Conservation (phyloP, 78 protist genomes). For the Creolimax fragrantissima region DNA sequence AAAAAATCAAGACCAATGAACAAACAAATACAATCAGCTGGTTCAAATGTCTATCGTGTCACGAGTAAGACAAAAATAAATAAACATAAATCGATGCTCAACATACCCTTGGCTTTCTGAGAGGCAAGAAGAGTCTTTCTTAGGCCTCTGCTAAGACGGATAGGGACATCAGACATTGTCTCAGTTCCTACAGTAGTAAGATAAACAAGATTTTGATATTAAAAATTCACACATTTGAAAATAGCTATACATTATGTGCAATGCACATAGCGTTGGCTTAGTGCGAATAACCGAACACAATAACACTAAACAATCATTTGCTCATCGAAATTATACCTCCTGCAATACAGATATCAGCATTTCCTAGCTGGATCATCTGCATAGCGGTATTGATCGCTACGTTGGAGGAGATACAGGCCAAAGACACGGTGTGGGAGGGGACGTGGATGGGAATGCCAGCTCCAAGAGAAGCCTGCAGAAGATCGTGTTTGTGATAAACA, state of each 20-base stretch:
- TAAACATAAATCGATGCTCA: too few species aligned
- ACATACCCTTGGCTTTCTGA: not conserved
- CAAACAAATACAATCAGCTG: too few species aligned
- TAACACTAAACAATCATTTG: too few species aligned
- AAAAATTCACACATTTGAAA: too few species aligned
- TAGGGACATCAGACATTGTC: slow-evolving; percentile 48
- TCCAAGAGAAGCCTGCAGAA: slow-evolving; percentile 29
- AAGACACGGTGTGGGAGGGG: slow-evolving; percentile 56
- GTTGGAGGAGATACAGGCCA: slow-evolving; percentile 50
- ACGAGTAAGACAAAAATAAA: too few species aligned
- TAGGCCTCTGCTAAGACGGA: slow-evolving; percentile 19
- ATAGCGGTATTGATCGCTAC: slow-evolving; percentile 17
- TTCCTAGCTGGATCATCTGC: not conserved
- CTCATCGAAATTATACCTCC: too few species aligned
- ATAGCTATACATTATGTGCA: too few species aligned
- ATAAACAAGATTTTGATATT: not conserved
- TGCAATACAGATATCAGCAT: not conserved
- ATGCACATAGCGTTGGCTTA: too few species aligned
- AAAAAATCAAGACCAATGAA: too few species aligned
- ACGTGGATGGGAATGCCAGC: slow-evolving; percentile 37
- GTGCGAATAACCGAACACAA: too few species aligned
- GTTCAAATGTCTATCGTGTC: too few species aligned
- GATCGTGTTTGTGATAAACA: too few species aligned
- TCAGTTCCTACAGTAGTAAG: slow-evolving; percentile 39
- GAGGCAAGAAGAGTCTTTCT: slow-evolving; percentile 26